These are phyloP conservation scores for Ophiocordyceps camponoti-floridani DNA, from an alignment of 2,329 filamentous ascomycete species.

Conservation along the genomic window DNA sequence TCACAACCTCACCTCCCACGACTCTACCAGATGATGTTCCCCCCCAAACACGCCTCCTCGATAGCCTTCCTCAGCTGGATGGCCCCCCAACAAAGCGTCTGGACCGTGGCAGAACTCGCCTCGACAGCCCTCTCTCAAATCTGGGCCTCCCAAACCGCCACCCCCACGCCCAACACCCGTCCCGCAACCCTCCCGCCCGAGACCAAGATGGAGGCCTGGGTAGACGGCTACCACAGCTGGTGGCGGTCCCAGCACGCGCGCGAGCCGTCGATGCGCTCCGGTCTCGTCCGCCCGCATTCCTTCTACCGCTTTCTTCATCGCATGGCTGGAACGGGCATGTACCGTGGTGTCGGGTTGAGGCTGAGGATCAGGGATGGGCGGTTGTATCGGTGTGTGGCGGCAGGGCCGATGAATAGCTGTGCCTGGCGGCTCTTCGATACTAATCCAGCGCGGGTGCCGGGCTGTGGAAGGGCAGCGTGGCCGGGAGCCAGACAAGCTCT, in stretches of 20 bases:
- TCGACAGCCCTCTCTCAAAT: conserved; percentile 21
- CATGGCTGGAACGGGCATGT: conserved; percentile 9
- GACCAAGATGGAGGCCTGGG: conserved; percentile 8
- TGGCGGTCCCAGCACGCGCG: conserved; percentile 8
- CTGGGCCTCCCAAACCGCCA: conserved; percentile 9
- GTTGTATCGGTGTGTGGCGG: conserved; percentile 8
- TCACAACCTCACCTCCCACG: conserved; percentile 8
- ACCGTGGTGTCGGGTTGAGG: conserved; percentile 7
- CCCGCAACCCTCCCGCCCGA: conserved; percentile 5
- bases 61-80: conserved; percentile 21
- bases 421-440: conserved; percentile 11
- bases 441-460: conserved; percentile 7
- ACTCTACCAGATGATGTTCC: conserved; percentile 24
- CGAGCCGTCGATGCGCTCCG: conserved; percentile 7
- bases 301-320: conserved; percentile 10
- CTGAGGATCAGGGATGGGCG: conserved; percentile 9
- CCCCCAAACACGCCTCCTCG: conserved; percentile 18
- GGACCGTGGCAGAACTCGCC: conserved; percentile 18
- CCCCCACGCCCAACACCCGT: conserved; percentile 5
- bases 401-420: conserved; percentile 9
- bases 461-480: conserved; percentile 9
- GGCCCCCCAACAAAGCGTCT: conserved; percentile 14
- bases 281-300: conserved; percentile 6
- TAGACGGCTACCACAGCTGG: conserved; percentile 10
- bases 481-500: conserved; percentile 6